Evolutionary conservation across 1,284 basidiomycete genomes (phyloP).

Genomic region (Ustilago nuda): DNA sequence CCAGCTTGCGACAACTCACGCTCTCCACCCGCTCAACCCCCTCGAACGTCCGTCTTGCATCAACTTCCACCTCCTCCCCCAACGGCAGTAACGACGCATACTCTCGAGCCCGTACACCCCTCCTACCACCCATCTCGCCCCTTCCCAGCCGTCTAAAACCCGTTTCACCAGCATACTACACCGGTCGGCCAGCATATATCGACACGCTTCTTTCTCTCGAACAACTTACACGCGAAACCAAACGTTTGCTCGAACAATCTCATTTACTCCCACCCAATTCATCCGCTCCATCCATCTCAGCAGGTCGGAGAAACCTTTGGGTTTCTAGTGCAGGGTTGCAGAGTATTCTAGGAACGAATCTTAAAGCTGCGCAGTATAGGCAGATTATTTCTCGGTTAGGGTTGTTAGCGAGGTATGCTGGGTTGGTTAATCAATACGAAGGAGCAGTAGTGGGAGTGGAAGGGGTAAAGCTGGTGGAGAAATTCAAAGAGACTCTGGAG

Average conservation of each 20-base stretch:
- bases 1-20: conserved; percentile 12
- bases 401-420: conserved; percentile 79
- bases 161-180: conserved; percentile 82
- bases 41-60: conserved; percentile 6
- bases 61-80: not conserved
- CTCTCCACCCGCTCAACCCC: conserved; percentile 10
- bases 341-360: conserved; percentile 74
- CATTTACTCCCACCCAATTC: conserved; percentile 82
- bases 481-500: conserved; percentile 49
- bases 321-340: conserved; percentile 76
- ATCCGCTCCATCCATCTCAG: conserved; percentile 70
- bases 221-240: conserved; percentile 75
- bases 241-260: conserved; percentile 75
- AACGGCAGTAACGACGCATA: conserved; percentile 8
- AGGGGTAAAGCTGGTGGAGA: conserved; percentile 23
- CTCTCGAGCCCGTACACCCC: conserved; percentile 18
- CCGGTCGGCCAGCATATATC: conserved; percentile 82
- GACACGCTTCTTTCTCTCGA: conserved; percentile 80
- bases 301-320: conserved; percentile 72
- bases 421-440: conserved; percentile 67
- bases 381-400: conserved; percentile 77
- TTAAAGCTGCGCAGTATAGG: conserved; percentile 81
- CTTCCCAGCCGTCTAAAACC: conserved; percentile 68
- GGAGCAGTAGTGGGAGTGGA: not conserved
- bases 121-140: conserved; percentile 30